Evolutionary conservation across 2,329 filamentous ascomycete genomes (phyloP), one percentile per base, ranked within the genome.

Genomic region (Coleophoma cylindrospora): DNA sequence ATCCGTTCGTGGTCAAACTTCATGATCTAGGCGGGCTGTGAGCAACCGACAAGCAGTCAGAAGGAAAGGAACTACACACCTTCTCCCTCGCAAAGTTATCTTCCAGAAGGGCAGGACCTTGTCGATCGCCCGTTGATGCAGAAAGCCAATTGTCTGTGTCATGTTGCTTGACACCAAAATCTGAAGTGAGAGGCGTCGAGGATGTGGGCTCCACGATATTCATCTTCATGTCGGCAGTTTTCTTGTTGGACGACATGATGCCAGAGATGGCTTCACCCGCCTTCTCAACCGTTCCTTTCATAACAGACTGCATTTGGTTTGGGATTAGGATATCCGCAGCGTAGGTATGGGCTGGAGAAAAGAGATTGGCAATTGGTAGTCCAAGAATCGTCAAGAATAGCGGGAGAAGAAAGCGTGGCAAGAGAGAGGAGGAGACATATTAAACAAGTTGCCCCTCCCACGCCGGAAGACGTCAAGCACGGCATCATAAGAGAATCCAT

Each of bases 141-240:
- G 79, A 81, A 48, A 95, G 72, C 89, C 88, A 94, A 64, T 91
- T 78, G 61, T 95, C 90, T 1, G 85, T 84, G 60, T 86, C 86
- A 40, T 73, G 71, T 61, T 90, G 78, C 67, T 85, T 89, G 27
- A 86, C 81, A 19, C 90, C 90, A 69, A 78, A 89, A 61, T 95
- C 89, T 40, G 85, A 85, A 0, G 88, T 91, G 57, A 90, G 80
- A 14, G 36, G 36, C 7, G 36, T 38, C 36, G 80, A 75, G 45
- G 77, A 68, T 41, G 77, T 70, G 2, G 81, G 74, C 62, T 89
- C 75, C 49, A 81, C 77, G 3, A 72, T 86, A 54, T 83, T 48
- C 5, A 47, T 47, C 49, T 58, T 56, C 52, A 64, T 53, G 21
- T 63, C 57, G 10, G 47, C 41, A 8, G 55, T 44, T 40, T 65